Percentiles rank a stretch among this genome's conserved stretches.
Conservation (phyloP, 129 eudicot genomes). For the Cynara cardunculus region DNA sequence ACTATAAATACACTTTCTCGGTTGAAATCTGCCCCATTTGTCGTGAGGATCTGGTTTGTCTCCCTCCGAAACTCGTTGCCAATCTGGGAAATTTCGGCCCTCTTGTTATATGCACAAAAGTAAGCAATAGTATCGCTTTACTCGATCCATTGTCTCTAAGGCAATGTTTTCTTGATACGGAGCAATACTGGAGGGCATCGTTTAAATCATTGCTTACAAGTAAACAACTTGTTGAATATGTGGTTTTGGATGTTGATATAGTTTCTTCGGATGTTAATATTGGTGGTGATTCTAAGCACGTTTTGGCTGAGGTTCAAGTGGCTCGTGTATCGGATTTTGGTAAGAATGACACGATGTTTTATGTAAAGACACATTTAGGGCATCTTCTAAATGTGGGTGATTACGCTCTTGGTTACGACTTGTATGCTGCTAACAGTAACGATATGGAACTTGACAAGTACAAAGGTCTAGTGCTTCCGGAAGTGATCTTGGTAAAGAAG, state of each 20-base stretch:
- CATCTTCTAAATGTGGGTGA: conserved; percentile 58
- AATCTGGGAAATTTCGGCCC: conserved; percentile 55
- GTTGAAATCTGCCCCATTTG: conserved; percentile 58
- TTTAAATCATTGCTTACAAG: conserved; percentile 46
- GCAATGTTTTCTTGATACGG: conserved; percentile 44
- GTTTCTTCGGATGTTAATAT: conserved; percentile 36
- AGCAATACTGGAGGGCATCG: conserved; percentile 54
- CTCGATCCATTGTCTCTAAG: conserved; percentile 47
- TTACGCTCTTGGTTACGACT: conserved; percentile 64
- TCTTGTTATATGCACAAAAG: conserved; percentile 51
- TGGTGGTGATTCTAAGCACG: conserved; percentile 45
- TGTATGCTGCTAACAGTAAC: conserved; percentile 51
- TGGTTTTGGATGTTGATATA: conserved; percentile 39
- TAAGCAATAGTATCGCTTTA: conserved; percentile 46
- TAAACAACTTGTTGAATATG: conserved; percentile 53
- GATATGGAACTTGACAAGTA: conserved; percentile 61
- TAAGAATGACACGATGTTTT: conserved; percentile 41
- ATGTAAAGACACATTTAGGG: conserved; percentile 51
- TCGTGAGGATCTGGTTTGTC: conserved; percentile 58
- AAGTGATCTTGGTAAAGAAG: conserved; percentile 53
- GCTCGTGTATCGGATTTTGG: conserved; percentile 66
- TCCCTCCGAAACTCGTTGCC: conserved; percentile 45
- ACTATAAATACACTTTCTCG: conserved; percentile 50
- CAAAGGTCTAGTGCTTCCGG: conserved; percentile 47
- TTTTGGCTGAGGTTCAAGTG: conserved; percentile 54